Evolutionary conservation across 2,329 filamentous ascomycete species (phyloP).

Genomic region (Bipolaris oryzae): DNA sequence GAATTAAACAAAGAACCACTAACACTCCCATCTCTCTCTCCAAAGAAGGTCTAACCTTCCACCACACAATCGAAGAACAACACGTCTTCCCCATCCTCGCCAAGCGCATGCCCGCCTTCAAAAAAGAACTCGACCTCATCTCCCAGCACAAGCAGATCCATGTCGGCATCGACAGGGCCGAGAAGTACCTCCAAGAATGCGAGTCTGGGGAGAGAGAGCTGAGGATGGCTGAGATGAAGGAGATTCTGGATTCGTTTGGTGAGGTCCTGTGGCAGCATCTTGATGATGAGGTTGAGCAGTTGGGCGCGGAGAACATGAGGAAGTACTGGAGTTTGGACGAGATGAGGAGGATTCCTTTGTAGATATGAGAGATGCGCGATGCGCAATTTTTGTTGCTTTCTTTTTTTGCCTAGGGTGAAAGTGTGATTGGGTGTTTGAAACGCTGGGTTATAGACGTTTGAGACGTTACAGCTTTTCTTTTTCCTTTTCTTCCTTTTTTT

Average conservation of each 20-base stretch:
- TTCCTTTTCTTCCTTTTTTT: too few species aligned
- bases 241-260: constrained; percentile 78
- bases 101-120: constrained; percentile 78
- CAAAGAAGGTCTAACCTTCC: constrained; percentile 61
- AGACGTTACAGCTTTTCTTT: too few species aligned
- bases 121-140: constrained; percentile 67
- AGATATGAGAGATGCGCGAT: neutral
- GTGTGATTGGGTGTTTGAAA: too few species aligned
- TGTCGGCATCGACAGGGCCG: constrained; percentile 70
- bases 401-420: too few species aligned
- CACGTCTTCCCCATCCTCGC: constrained; percentile 82
- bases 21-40: too few species aligned
- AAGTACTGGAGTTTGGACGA: constrained; percentile 80
- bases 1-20: too few species aligned
- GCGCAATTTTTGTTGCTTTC: too few species aligned
- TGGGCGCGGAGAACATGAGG: constrained; percentile 87
- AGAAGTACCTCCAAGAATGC: constrained; percentile 69
- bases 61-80: constrained; percentile 83
- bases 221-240: constrained; percentile 64
- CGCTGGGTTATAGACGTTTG: too few species aligned
- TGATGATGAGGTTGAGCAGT: constrained; percentile 78
- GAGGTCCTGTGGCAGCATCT: constrained; percentile 80
- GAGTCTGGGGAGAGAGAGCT: constrained; percentile 66
- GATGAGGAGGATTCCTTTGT: constrained; percentile 74
- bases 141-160: constrained; percentile 82